Percentiles rank a stretch among this genome's conserved stretches.
These are phyloP conservation scores for Trifolium subterraneum DNA, from an alignment of 306 rosid genomes.

Conservation along the genomic window DNA sequence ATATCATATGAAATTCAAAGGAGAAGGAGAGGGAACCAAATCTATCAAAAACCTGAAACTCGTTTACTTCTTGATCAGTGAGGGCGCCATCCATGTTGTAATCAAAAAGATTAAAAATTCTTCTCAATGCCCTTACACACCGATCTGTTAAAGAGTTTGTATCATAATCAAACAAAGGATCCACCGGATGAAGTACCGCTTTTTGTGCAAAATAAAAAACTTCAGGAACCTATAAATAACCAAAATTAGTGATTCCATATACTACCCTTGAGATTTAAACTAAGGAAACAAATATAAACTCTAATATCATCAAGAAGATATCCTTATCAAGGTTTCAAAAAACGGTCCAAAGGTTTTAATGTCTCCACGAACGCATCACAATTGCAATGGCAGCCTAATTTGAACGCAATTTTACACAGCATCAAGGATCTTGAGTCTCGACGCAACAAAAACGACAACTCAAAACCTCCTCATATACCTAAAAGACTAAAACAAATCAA, in stretches of 20 bases:
- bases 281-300: conserved; percentile 29
- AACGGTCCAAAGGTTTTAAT: not conserved
- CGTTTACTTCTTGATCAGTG: conserved; percentile 77
- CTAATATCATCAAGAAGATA: conserved; percentile 22
- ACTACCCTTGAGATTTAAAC: conserved; percentile 29
- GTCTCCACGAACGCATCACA: not conserved
- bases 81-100: conserved; percentile 86
- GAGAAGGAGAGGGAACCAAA: not conserved
- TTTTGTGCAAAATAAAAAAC: conserved; percentile 86
- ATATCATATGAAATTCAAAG: conserved; percentile 11
- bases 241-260: conserved; percentile 33
- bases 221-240: conserved; percentile 75
- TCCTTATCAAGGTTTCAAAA: conserved; percentile 20
- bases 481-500: conserved; percentile 9
- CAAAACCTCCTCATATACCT: not conserved
- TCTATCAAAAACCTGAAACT: conserved; percentile 71
- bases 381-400: not conserved
- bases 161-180: conserved; percentile 86
- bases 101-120: conserved; percentile 83
- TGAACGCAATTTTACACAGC: not conserved
- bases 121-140: conserved; percentile 76
- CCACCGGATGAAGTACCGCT: conserved; percentile 87
- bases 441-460: not conserved
- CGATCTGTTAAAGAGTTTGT: conserved; percentile 64
- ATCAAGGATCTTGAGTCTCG: not conserved